Percentiles rank a stretch among this genome's conserved stretches.
phyloP scores from a whole-genome alignment of 495 filamentous ascomycete species.

The Niebla homalea region DNA sequence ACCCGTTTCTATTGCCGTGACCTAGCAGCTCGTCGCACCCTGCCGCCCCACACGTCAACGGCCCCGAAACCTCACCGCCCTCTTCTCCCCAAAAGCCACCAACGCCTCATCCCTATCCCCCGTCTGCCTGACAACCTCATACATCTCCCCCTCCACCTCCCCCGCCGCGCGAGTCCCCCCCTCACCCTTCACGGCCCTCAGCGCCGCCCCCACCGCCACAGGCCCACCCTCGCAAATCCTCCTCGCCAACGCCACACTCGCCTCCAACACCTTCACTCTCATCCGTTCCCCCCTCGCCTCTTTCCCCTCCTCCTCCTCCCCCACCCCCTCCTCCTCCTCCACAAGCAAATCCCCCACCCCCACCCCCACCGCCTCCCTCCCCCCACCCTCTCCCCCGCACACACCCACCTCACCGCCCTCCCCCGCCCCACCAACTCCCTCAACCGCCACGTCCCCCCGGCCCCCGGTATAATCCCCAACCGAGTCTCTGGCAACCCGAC shows the following conservation, averaged over 20 bases:
- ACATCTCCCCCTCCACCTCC: constrained; percentile 44
- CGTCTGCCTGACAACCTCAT: constrained; percentile 45
- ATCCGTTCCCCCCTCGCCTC: constrained; percentile 37
- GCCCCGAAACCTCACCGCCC: constrained; percentile 12
- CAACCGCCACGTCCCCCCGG: constrained; percentile 81
- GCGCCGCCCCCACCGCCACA: constrained; percentile 56
- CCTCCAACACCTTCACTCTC: constrained; percentile 48
- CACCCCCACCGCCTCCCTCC: constrained; percentile 56
- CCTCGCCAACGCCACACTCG: constrained; percentile 61
- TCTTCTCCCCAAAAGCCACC: constrained; percentile 19
- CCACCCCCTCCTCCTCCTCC: constrained; percentile 72
- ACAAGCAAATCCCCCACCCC: constrained; percentile 72
- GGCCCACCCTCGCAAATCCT: constrained; percentile 84
- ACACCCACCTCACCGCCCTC: constrained; percentile 67
- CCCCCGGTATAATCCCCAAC: constrained; percentile 86
- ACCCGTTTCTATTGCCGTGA: too few species aligned
- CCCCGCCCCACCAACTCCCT: constrained; percentile 59
- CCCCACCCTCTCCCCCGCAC: constrained; percentile 57
- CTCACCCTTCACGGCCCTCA: constrained; percentile 46
- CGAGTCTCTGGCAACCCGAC: constrained; percentile 84
- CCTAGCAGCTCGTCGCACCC: too few species aligned
- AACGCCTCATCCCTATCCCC: constrained; percentile 23
- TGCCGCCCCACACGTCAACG: too few species aligned
- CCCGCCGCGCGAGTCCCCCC: constrained; percentile 30
- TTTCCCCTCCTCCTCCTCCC: constrained; percentile 74